Evolutionary conservation across 257 asterid species (phyloP), one percentile per base, ranked within the genome.

Genomic region (Ballota nigra): DNA sequence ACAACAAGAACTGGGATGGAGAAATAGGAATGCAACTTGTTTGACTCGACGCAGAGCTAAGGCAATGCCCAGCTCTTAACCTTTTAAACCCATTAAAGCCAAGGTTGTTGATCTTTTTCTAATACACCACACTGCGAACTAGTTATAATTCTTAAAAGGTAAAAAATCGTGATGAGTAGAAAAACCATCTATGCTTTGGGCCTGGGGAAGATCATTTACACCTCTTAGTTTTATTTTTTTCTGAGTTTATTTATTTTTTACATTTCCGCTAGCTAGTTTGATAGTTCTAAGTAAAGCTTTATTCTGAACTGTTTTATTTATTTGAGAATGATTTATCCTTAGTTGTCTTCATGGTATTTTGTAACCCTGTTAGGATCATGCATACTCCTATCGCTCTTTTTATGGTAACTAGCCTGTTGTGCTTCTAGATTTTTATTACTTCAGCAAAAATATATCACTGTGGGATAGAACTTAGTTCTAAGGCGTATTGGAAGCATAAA

Each of bases 111-210:
- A 95, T 82, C 94, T 95, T 62, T 95, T 95, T 40, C 99, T 10
- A 98, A 95, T 75, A 85, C 99, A 40, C 91, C 91, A 15, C 99
- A 95, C 72, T 92, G 99, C 56, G 98, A 95, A 69, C 82, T 88
- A 41, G 97, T 95, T 64, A 92, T 95, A 96, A 98, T 92, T 75
- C 89, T 95, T 15, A 96, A 95, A 85, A 86, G 99, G 96, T 95
- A 85, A 49, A 36, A 45, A 8, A 38, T 34, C 12, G 71, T n/a
- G n/a, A n/a, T n/a, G n/a, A n/a, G 65, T 53, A 47, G 13, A 26
- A 49, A 36, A 62, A 72, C 29, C 23, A 47, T 2, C 10, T 31
- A n/a, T 52, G 34, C 13, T n/a, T n/a, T n/a, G n/a, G n/a, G n/a
- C n/a, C n/a, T 59, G 20, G 9, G 7, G 65, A 59, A 59, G 60